phyloP scores from a whole-genome alignment of 257 asterid species.

The Osmanthus fragrans region DNA sequence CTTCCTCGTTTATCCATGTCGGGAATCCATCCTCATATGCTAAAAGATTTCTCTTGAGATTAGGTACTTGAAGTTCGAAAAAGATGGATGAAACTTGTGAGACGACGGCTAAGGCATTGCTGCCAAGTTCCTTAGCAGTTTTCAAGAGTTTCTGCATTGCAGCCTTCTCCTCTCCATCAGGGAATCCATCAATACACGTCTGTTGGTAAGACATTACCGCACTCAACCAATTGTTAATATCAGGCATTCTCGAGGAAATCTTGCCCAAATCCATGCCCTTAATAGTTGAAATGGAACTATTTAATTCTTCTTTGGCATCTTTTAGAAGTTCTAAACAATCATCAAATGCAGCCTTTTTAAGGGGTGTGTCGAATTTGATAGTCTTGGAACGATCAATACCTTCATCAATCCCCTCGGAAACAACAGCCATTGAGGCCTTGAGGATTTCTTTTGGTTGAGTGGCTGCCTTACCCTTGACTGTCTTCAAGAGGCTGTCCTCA shows the following conservation, averaged over 20 bases:
- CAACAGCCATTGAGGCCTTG: slow-evolving; percentile 50
- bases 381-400: slow-evolving; percentile 32
- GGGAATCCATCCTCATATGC: slow-evolving; percentile 33
- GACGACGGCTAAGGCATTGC: slow-evolving; percentile 71
- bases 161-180: slow-evolving; percentile 57
- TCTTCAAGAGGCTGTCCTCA: slow-evolving; percentile 45
- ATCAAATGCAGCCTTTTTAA: slow-evolving; percentile 50
- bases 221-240: slow-evolving; percentile 72
- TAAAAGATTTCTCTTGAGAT: slow-evolving; percentile 42
- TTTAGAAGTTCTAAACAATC: slow-evolving; percentile 57
- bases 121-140: slow-evolving; percentile 48
- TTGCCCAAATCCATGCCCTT: slow-evolving; percentile 25
- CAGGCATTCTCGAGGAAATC: slow-evolving; percentile 31
- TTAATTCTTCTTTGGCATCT: slow-evolving; percentile 73
- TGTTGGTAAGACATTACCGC: slow-evolving; percentile 81
- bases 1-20: slow-evolving; percentile 51
- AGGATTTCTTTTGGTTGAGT: slow-evolving; percentile 45
- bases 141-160: slow-evolving; percentile 39
- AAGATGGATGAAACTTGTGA: slow-evolving; percentile 34
- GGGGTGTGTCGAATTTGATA: slow-evolving; percentile 45
- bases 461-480: slow-evolving; percentile 33
- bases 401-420: slow-evolving; percentile 42
- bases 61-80: slow-evolving; percentile 10
- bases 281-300: slow-evolving; percentile 42
- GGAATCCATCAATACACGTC: slow-evolving; percentile 73